A percentile compares a stretch with the other conserved stretches of the same genome.
Conservation (phyloP, 78 protist genomes). For the Dictyostelium firmibasis region DNA sequence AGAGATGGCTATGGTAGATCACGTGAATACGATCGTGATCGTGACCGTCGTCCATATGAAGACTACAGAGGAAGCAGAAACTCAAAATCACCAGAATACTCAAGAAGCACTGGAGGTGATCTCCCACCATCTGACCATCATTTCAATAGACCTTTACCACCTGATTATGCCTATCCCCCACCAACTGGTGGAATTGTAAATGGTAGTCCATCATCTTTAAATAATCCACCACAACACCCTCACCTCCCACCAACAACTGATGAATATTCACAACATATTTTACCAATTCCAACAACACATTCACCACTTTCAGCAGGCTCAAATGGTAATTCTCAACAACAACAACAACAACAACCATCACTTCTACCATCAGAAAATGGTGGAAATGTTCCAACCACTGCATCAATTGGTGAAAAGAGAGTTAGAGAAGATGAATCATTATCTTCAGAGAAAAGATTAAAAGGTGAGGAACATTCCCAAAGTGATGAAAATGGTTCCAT, state of each 20-base stretch:
- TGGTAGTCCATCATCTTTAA: background rate
- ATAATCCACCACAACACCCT: background rate
- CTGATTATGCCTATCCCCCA: background rate
- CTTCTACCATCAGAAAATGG: background rate
- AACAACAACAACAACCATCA: background rate
- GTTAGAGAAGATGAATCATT: background rate
- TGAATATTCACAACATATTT: background rate
- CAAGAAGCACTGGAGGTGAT: background rate
- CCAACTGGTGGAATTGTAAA: background rate
- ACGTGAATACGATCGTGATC: background rate
- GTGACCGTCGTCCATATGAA: background rate
- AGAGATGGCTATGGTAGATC: background rate
- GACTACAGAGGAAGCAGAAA: background rate
- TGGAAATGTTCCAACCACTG: background rate
- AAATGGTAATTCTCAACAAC: background rate
- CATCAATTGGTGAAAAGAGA: conserved; percentile 6
- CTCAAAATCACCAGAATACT: conserved; percentile 16
- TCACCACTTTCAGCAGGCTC: background rate
- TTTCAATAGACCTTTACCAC: background rate
- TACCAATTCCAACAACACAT: background rate
- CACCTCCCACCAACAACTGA: background rate
- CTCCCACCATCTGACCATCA: conserved; percentile 1
- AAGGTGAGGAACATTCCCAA: background rate
- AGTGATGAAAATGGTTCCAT: conserved; percentile 5
- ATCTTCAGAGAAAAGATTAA: conserved; percentile 5